Base-by-base conservation (phyloP, 2,329 filamentous ascomycete genomes). In the Colletotrichum sp. region DNA sequence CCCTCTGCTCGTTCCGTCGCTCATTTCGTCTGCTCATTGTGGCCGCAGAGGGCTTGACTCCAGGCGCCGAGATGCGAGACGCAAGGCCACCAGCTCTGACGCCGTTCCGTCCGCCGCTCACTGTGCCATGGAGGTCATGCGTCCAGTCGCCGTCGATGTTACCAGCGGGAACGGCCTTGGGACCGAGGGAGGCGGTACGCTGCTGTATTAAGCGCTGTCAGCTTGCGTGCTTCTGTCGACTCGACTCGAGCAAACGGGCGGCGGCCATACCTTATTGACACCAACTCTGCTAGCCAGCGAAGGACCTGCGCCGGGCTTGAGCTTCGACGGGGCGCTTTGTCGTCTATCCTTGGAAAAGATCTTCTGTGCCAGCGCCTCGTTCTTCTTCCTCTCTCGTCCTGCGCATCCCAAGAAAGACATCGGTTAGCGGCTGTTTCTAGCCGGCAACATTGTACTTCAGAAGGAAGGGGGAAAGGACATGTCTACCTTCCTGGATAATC, bases 211-310 rank as follows among this genome's bases (percentile, higher is more conserved):
- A 60, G 66, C 61, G 16, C 16, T 21, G 34, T 28, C 71, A 75
- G n/a, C 62, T 65, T 55, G 68, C 78, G 34, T 80, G 78, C 79
- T 30, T 79, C n/a, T 28, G 43, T 67, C 28, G 34, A 78, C 60
- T 43, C 13, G 7, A 30, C n/a, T 28, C 43, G 18, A 26, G 43
- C 60, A 60, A 76, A 55, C 16, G 24, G 16, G 24, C 6, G 21
- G 28, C 9, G 9, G 55, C 8, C 5, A 16, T 87, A 92, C 92
- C 91, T 96, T 96, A 80, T 91, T 92, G 66, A 96, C 88, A 52
- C 94, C 94, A 74, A 94, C 92, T 83, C 94, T 91, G 84, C 93
- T 94, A 71, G 94, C 91, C 66, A 96, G 89, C 5, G 91, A 91
- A 80, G 92, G 87, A 67, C 89, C 87, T 66, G 83, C 80, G 72